Evolutionary conservation across 2,329 filamentous ascomycete genomes (phyloP), one percentile per base, ranked within the genome.

Genomic region (Fusarium luffae): DNA sequence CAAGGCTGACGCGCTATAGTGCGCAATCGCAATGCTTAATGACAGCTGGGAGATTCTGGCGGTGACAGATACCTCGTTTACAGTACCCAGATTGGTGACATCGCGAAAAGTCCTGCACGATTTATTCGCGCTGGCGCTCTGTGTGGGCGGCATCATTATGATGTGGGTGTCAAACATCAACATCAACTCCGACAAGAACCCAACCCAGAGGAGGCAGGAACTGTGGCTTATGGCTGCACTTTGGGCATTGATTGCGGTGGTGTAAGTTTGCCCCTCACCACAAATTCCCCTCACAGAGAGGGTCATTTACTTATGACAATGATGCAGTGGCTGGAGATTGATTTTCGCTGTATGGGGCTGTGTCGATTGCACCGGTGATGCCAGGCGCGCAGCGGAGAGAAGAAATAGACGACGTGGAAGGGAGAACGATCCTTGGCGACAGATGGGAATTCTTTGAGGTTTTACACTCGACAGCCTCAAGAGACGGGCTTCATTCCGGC

Each of bases 11-110:
- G 44, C 49, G 37, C 27, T 30, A 25, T 13, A 80, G 78, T 72
- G 72, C 27, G 68, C 71, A 50, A 71, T 79, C 18, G 75, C 79
- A 25, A 71, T 80, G 58, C 75, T 81, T 67, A 79, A 79, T 54
- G 79, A 81, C 48, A 80, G 77, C 71, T 80, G 79, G 78, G 77
- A 80, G 42, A 73, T 77, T 44, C 57, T 77, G 48, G 75, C 78
- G 5, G 66, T 77, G 16, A 68, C 73, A 8, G 75, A 79, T 27
- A 63, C 70, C 10, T 59, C 73, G 10, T 58, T 73, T 14, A 72
- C 73, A 10, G 75, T 79, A 16, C 61, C 69, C 18, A 68, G 74
- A 28, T 59, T 78, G 27, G 63, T 74, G 19, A 68, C 77, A 4
- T 73, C 75, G 5, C 72, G 77, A n/a, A 71, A 68, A 40, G 64